Evolutionary conservation across 805 yeast species (phyloP).

Genomic region (Candida arabinofermentans): DNA sequence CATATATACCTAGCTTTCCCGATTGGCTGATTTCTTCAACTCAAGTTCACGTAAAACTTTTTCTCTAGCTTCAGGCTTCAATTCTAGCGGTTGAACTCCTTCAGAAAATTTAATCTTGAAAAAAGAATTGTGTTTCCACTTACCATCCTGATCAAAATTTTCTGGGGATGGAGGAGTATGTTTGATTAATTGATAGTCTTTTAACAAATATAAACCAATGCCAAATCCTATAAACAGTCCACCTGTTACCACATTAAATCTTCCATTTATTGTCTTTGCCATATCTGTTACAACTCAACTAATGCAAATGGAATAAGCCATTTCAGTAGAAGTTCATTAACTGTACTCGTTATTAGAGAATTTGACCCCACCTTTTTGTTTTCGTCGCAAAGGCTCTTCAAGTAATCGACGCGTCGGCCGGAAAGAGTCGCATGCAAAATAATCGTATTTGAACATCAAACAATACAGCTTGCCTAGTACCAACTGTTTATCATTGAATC

Average conservation of each 20-base stretch:
- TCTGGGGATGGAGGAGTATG: conserved; percentile 37
- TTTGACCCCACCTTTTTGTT: too few relatives aligned
- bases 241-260: conserved; percentile 24
- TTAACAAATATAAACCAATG: conserved; percentile 25
- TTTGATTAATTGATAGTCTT: conserved; percentile 36
- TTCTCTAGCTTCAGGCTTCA: conserved; percentile 32
- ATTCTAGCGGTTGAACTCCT: conserved; percentile 33
- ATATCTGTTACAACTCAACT: too few relatives aligned
- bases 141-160: conserved; percentile 35
- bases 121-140: conserved; percentile 33
- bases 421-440: too few relatives aligned
- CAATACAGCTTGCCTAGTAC: too few relatives aligned
- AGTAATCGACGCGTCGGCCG: too few relatives aligned
- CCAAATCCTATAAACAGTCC: conserved; percentile 28
- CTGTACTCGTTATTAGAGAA: too few relatives aligned
- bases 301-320: too few relatives aligned
- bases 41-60: conserved; percentile 1
- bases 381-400: too few relatives aligned
- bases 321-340: too few relatives aligned
- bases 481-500: too few relatives aligned
- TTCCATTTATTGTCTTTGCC: conserved; percentile 24
- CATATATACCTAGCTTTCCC: too few relatives aligned
- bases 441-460: too few relatives aligned
- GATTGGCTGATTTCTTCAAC: neutral
- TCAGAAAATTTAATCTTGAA: conserved; percentile 34